Base-by-base conservation (phyloP, 345 rosid genomes). In the Populus alba region DNA sequence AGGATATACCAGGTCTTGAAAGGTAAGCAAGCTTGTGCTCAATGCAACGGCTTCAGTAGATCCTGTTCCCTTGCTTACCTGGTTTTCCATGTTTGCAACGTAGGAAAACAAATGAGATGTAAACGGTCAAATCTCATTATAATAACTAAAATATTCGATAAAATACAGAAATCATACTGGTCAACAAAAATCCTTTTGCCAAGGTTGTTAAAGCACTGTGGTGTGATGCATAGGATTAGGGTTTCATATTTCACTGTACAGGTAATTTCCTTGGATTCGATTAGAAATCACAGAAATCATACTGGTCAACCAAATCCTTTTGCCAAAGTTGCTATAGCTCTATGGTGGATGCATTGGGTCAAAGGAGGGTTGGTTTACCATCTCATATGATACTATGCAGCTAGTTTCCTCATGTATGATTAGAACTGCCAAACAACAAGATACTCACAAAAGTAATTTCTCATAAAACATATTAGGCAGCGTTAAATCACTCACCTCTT, bases 401-500 rank as follows among this genome's bases (percentile, higher is more conserved):
- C 8, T 39, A 71, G 10, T 68, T 61, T 47, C 38, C 71, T 67
- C 75, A 39, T 23, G 15, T 16, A 47, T 18, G 25, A 69, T 37
- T 53, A 84, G 53, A 71, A 47, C 53, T 66, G 29, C 25, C 9
- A 59, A 51, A 70, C 17, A 70, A 17, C 17, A 29, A 45, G 9
- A 16, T 7, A 38, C 18, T 13, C 61, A 43, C 57, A 49, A 74
- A 10, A 71, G 37, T 33, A 33, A 31, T 38, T 13, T 66, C 41
- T 8, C 35, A 70, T 37, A 55, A 76, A 25, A 76, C 33, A 78
- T 31, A 37, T n/a, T 12, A 43, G n/a, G 49, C 38, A 18, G 39
- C 39, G 33, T 17, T 78, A 38, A 68, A 73, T 51, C 39, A 78
- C 89, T 86, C 72, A 95, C 98, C 94, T 89, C 80, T 84, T 82